Base-by-base conservation (phyloP, 305 asterid species). In the Ruellia speciosa region DNA sequence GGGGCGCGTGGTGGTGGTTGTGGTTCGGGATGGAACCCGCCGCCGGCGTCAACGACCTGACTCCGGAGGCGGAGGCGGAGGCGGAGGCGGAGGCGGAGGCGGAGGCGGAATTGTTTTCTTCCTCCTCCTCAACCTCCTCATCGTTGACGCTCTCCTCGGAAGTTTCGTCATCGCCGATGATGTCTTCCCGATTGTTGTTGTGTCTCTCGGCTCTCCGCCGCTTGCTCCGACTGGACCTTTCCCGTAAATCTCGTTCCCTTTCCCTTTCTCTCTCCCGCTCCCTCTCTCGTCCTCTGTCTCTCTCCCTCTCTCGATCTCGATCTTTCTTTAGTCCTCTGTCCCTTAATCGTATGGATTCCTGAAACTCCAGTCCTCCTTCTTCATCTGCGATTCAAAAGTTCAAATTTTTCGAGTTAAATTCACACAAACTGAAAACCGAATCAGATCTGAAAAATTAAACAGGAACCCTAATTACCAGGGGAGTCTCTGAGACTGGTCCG, bases 401-500 rank as follows among this genome's bases (percentile, higher is more conserved):
- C 17, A 41, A 51, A 61, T 34, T 48, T 64, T 49, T 3, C 5
- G n/a, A 4, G n/a, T 16, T 13, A 72, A 56, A 54, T 13, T 14
- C 58, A 39, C 19, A 48, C 7, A 57, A 34, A 54, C 18, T 16
- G 15, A 31, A 64, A 64, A 49, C 35, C 49, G 0, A 64, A 59
- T 3, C 71, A 69, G 76, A 79, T 76, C 77, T 75, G 69, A 14
- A 40, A 31, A 57, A 77, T 57, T 70, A 37, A 49, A 6, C 6
- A 37, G 12, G 12, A 37, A 37, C 40, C 14, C 2, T 0, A 59
- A 7, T 45, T 41, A 88, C 97, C 97, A 64, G 92, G 94, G 2
- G 97, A 92, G 77, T 84, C 99, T 74, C 97, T 77, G 51, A 86
- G 84, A 75, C 81, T 92, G 14, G 82, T 83, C 52, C 99, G 66